Percentiles rank a stretch among this genome's conserved stretches.
Conservation (phyloP, 2,329 filamentous ascomycete genomes). For the Xylariales sp. region DNA sequence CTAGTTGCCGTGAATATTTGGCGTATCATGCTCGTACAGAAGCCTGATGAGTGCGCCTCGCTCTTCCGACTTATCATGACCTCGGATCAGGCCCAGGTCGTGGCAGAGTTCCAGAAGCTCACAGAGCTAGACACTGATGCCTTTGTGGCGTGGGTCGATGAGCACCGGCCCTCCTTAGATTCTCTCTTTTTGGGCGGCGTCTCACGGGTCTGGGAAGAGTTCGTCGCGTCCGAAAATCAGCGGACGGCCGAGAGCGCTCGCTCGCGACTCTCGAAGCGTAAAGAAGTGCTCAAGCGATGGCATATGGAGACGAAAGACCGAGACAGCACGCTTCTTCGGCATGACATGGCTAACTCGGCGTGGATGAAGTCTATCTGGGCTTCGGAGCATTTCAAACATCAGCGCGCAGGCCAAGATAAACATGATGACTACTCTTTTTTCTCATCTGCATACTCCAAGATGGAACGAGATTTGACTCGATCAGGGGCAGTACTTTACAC, state of each 20-base stretch:
- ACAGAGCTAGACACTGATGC: constrained; percentile 89
- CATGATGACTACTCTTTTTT: constrained; percentile 89
- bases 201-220: constrained; percentile 87
- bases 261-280: constrained; percentile 76
- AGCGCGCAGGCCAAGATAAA: constrained; percentile 89
- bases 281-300: constrained; percentile 86
- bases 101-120: constrained; percentile 82
- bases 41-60: constrained; percentile 81
- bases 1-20: constrained; percentile 84
- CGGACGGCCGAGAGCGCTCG: constrained; percentile 81
- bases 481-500: constrained; percentile 85
- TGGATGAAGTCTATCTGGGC: constrained; percentile 97
- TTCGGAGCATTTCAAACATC: constrained; percentile 91
- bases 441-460: constrained; percentile 77
- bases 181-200: constrained; percentile 83
- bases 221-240: constrained; percentile 83
- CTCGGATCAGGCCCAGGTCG: constrained; percentile 76
- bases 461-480: constrained; percentile 81
- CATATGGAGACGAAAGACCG: constrained; percentile 73
- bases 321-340: constrained; percentile 80
- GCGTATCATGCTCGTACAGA: constrained; percentile 93
- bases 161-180: constrained; percentile 82
- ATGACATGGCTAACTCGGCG: constrained; percentile 86
- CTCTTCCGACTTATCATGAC: constrained; percentile 79
- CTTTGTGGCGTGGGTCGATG: constrained; percentile 89